Evolutionary conservation across 257 asterid genomes (phyloP).

Genomic region (Solanum pimpinellifolium): DNA sequence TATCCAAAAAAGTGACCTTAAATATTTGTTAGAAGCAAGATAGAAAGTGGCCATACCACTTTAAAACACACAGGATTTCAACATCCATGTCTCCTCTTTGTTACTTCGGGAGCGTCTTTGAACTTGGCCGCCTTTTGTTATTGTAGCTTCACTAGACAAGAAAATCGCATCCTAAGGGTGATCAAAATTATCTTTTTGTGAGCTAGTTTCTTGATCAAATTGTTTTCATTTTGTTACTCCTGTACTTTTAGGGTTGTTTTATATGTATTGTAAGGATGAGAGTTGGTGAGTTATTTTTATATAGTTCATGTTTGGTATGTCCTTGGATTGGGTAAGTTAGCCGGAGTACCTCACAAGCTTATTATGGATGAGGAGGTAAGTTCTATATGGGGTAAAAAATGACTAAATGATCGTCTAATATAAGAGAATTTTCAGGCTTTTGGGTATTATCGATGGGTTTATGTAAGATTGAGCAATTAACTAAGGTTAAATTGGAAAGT

Average conservation of each 20-base stretch:
- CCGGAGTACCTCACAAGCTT: not conserved
- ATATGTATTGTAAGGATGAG: not conserved
- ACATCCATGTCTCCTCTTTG: not conserved
- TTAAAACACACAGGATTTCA: not conserved
- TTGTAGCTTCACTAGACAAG: not conserved
- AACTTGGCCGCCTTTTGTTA: not conserved
- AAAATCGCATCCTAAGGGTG: not conserved
- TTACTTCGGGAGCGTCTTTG: not conserved
- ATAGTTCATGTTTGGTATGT: not conserved
- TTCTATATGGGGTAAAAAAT: not conserved
- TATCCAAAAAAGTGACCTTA: not conserved
- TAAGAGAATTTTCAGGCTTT: not conserved
- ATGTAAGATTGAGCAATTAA: not conserved
- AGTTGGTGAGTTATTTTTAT: not conserved
- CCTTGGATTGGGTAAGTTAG: not conserved
- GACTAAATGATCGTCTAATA: not conserved
- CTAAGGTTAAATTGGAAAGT: not conserved
- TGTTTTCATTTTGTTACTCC: not conserved
- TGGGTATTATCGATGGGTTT: not conserved
- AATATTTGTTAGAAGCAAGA: not conserved
- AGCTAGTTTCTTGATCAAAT: not conserved
- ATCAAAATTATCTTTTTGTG: not conserved
- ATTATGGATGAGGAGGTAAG: not conserved
- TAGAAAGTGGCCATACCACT: not conserved
- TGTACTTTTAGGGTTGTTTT: not conserved